A percentile compares a stretch with the other conserved stretches of the same genome.
These are phyloP conservation scores for Linnemannia exigua DNA, from an alignment of 192 early-diverging fungal genomes.

Conservation along the genomic window DNA sequence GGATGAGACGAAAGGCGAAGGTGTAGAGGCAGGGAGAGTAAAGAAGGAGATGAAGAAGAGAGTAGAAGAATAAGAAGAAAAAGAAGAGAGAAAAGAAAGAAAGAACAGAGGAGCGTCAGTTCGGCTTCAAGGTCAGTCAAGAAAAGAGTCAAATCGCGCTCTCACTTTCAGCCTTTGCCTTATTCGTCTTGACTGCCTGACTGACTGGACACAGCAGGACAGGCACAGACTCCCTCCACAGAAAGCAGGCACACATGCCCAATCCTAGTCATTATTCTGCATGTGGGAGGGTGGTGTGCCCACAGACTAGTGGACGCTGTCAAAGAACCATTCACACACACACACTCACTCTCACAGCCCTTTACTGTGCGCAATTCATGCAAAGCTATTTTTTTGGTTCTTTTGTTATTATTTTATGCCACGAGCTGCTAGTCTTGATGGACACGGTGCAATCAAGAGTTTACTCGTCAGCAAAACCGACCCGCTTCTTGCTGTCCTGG, in stretches of 20 bases:
- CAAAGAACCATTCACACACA: no score
- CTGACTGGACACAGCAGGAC: not conserved
- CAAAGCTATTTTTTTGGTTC: not conserved
- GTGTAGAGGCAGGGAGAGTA: not conserved
- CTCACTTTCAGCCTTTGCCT: no score
- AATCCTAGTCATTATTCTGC: no score
- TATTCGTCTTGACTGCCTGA: not conserved
- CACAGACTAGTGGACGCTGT: no score
- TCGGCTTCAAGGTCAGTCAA: not conserved
- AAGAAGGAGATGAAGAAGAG: not conserved
- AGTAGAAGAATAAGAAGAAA: not conserved
- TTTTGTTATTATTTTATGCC: not conserved
- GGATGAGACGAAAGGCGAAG: not conserved
- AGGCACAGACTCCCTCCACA: no score
- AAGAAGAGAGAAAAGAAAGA: not conserved
- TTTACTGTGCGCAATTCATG: no score
- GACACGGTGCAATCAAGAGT: not conserved
- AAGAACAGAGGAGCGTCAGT: not conserved
- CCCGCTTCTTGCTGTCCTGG: conserved; percentile 16
- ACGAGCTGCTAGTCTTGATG: not conserved
- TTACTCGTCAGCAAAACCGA: conserved; percentile 30
- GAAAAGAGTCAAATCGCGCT: not conserved
- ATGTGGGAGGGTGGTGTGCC: not conserved
- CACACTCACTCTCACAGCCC: not conserved
- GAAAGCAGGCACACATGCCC: not conserved